These are phyloP conservation scores for Diaporthe eres DNA, from an alignment of 2,329 filamentous ascomycete species.

Conservation along the genomic window DNA sequence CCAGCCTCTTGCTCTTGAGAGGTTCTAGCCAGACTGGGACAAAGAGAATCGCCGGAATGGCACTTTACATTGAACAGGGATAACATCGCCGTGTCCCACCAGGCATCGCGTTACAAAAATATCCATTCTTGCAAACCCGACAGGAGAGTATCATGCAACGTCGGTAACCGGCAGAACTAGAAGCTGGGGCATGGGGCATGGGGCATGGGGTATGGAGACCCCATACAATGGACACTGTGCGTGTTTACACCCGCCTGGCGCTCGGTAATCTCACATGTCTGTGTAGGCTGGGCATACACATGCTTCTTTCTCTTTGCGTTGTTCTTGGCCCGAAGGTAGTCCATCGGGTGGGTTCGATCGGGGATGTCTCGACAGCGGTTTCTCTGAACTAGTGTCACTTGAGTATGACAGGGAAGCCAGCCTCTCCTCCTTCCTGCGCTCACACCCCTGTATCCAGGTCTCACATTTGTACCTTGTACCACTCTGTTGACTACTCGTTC, in stretches of 20 bases:
- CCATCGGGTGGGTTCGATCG: constrained; percentile 23
- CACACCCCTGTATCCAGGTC: constrained; percentile 26
- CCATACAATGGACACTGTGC: constrained; percentile 23
- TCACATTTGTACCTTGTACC: constrained; percentile 19
- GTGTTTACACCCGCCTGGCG: constrained; percentile 17
- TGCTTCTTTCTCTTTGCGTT: constrained; percentile 27
- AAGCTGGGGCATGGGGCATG: constrained; percentile 3
- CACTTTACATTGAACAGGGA: constrained; percentile 1
- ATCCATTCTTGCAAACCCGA: background rate
- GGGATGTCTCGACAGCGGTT: constrained; percentile 24
- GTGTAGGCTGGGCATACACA: constrained; percentile 28
- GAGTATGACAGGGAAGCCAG: constrained; percentile 24
- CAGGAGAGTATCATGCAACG: constrained; percentile 5
- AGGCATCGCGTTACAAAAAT: constrained; percentile 25
- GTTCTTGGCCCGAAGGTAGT: constrained; percentile 33
- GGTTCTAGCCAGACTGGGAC: background rate
- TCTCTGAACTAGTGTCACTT: constrained; percentile 32
- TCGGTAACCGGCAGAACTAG: constrained; percentile 14
- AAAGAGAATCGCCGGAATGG: constrained; percentile 1
- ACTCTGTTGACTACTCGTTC: background rate
- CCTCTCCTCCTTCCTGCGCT: constrained; percentile 23
- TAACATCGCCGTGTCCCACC: background rate
- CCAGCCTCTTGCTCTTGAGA: constrained; percentile 22
- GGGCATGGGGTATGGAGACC: constrained; percentile 27
- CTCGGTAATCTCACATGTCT: constrained; percentile 30